Base-by-base conservation (phyloP, 257 asterid genomes). In the Vinca minor region DNA sequence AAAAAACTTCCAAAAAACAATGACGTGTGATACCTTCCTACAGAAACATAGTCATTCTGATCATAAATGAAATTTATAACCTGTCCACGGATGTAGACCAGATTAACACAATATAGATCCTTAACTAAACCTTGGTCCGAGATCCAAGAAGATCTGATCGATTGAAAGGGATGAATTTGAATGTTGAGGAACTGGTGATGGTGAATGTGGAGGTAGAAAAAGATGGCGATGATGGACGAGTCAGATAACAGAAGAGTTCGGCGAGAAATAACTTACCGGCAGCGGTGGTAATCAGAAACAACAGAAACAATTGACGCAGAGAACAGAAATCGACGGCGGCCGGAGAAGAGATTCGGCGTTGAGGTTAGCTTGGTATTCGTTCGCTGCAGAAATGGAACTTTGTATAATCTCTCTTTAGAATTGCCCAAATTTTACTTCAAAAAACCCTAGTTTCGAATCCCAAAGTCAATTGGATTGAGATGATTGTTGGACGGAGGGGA, bases 301-400 rank as follows among this genome's bases (percentile, higher is more conserved):
- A 56, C 62, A 31, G 62, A 14, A 31, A 56, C 25, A 56, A 31
- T 14, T 1, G 25, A 14, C n/a, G n/a, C n/a, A n/a, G 23, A 56
- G 42, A 56, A 29, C 62, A 56, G 62, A 56, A 56, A 31, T 56
- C 25, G 14, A 35, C n/a, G n/a, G n/a, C 0, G 62, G 62, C 41
- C 42, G 26, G 42, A 31, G 20, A 44, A 44, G 21, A 44, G 49
- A 44, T 14, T n/a, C 20, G 20, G 49, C 1, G 49, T 15, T 44
- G 49, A 44, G 42, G n/a, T n/a, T n/a, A n/a, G n/a, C n/a, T n/a
- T n/a, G n/a, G n/a, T n/a, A 56, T 31, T 29, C 5, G 42, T 18
- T 29, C n/a, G n/a, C 39, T 6, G 39, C 23, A 31, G n/a, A 56
- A 31, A 29, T 31, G 41, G 42, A 31, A 54, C n/a, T n/a, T n/a